These are phyloP conservation scores for Kuraishia cidri DNA, from an alignment of 805 yeast genomes.

Conservation along the genomic window DNA sequence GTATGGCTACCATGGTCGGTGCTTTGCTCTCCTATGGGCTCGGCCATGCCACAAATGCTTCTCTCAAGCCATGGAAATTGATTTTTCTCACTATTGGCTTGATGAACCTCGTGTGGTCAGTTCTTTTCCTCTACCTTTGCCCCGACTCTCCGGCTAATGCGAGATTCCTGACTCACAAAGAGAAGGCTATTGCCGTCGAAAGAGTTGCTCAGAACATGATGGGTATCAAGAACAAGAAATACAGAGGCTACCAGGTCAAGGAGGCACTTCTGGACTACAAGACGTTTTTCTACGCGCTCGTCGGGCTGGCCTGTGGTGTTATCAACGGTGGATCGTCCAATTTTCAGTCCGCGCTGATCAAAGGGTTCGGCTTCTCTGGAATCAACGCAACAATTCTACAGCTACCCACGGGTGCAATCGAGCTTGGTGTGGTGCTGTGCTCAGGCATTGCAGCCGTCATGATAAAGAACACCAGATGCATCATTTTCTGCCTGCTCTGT, in stretches of 20 bases:
- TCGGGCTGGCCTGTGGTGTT: background rate
- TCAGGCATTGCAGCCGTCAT: too few species aligned
- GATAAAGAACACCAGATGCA: too few species aligned
- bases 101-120: slow-evolving; percentile 34
- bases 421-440: slow-evolving; percentile 21
- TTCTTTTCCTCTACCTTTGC: slow-evolving; percentile 16
- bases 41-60: slow-evolving; percentile 26
- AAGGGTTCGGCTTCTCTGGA: slow-evolving; percentile 22
- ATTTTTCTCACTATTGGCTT: slow-evolving; percentile 52
- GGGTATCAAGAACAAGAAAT: slow-evolving; percentile 30
- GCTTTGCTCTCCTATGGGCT: slow-evolving; percentile 49
- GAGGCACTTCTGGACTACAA: slow-evolving; percentile 34
- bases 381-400: slow-evolving; percentile 15
- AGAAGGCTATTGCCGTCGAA: slow-evolving; percentile 17
- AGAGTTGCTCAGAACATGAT: slow-evolving; percentile 27
- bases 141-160: slow-evolving; percentile 36
- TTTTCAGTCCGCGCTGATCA: slow-evolving; percentile 28
- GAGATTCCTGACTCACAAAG: slow-evolving; percentile 30
- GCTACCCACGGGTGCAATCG: slow-evolving; percentile 16
- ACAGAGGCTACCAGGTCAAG: slow-evolving; percentile 29
- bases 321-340: slow-evolving; percentile 33
- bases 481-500: too few species aligned
- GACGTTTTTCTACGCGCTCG: background rate
- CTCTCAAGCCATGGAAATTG: slow-evolving; percentile 49
- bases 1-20: slow-evolving; percentile 37